Percentiles rank a stretch among this genome's conserved stretches.
These are phyloP conservation scores for Rubus parviflorus DNA, from an alignment of 306 rosid species.

Conservation along the genomic window DNA sequence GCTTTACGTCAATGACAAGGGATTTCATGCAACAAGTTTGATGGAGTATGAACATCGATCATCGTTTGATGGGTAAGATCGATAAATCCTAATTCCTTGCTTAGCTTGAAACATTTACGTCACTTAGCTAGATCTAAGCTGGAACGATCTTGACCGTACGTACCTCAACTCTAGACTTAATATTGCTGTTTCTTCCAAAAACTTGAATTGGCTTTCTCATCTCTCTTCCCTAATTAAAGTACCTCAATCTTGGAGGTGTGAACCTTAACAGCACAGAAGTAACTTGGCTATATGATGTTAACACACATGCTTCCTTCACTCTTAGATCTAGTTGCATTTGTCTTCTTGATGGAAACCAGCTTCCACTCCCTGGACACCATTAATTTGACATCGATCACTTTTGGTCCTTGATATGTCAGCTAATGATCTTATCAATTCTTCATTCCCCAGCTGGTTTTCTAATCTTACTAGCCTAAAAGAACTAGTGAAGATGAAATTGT, in stretches of 20 bases:
- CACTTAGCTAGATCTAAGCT: neutral
- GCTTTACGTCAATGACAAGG: neutral
- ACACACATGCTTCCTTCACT: slow-evolving; percentile 5
- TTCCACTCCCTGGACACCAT: neutral
- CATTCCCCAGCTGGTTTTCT: neutral
- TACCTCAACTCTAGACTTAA: no score
- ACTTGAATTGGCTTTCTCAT: neutral
- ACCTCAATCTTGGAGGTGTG: neutral
- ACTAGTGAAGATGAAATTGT: slow-evolving; percentile 82
- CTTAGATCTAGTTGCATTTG: neutral
- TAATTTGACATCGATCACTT: neutral
- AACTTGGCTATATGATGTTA: neutral
- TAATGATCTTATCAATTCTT: neutral
- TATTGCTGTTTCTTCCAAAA: no score
- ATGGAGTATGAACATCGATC: neutral
- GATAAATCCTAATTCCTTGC: slow-evolving; percentile 2
- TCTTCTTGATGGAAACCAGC: neutral
- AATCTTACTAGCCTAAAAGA: neutral
- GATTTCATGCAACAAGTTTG: neutral
- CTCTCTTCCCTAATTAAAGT: neutral
- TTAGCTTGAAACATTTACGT: neutral
- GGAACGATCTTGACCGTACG: no score
- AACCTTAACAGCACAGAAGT: neutral
- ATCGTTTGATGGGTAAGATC: neutral
- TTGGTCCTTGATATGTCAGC: neutral